Evolutionary conservation across 2,329 filamentous ascomycete genomes (phyloP).

Genomic region (Colletotrichum musae): DNA sequence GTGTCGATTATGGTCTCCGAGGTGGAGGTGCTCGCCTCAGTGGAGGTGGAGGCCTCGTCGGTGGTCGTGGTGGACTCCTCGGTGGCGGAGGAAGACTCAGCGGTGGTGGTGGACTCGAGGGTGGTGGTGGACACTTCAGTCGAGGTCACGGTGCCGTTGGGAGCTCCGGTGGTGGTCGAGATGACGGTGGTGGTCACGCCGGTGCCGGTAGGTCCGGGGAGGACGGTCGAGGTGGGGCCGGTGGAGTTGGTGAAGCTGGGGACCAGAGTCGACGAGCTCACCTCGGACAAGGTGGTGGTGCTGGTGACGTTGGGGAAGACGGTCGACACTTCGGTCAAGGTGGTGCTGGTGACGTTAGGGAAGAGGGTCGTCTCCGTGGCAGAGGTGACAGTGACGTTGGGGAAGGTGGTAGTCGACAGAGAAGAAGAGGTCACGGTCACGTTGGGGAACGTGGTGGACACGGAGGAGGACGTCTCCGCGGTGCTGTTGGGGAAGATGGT

Average conservation of each 20-base stretch:
- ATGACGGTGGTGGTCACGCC: background rate
- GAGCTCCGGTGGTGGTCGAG: slow-evolving; percentile 1
- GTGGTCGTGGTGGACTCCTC: background rate
- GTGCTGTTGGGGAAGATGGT: slow-evolving; percentile 18
- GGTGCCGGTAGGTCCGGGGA: background rate
- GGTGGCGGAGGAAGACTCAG: background rate
- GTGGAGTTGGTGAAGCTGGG: slow-evolving; percentile 17
- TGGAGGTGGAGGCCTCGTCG: background rate
- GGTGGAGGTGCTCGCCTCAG: background rate
- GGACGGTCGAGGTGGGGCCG: background rate
- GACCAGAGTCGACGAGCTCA: slow-evolving; percentile 16
- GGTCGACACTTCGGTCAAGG: slow-evolving; percentile 2
- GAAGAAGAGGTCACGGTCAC: background rate
- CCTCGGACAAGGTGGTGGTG: slow-evolving; percentile 17
- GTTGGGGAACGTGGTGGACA: slow-evolving; percentile 22
- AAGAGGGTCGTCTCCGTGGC: background rate
- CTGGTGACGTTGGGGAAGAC: slow-evolving; percentile 17
- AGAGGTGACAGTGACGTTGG: slow-evolving; percentile 14
- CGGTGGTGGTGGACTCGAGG: background rate
- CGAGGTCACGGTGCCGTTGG: slow-evolving; percentile 14
- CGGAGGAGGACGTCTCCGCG: background rate
- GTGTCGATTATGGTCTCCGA: background rate
- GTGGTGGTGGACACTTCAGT: background rate
- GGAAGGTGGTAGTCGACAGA: slow-evolving; percentile 2
- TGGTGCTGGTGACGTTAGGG: slow-evolving; percentile 5